phyloP scores from a whole-genome alignment of 108 stramenopile genomes.

The Nitzschia palea region DNA sequence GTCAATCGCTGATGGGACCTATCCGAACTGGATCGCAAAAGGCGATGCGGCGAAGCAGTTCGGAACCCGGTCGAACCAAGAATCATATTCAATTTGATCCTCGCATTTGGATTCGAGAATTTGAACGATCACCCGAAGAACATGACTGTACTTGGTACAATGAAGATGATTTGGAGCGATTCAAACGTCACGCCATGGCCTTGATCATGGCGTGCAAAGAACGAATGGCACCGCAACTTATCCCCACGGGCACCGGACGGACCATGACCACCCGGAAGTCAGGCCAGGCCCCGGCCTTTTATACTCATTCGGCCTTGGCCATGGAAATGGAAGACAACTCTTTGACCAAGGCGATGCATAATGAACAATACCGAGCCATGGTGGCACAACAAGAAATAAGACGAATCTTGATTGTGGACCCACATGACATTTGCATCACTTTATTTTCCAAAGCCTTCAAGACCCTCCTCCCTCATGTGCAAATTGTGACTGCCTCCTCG shows the following conservation, averaged over 20 bases:
- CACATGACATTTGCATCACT: constrained; percentile 58
- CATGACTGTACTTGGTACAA: constrained; percentile 48
- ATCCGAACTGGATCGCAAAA: no score
- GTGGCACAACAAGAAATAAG: constrained; percentile 46
- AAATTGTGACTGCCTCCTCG: constrained; percentile 44
- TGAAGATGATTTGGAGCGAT: constrained; percentile 50
- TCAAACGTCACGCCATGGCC: constrained; percentile 54
- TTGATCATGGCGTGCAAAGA: constrained; percentile 35
- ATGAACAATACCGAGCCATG: constrained; percentile 32
- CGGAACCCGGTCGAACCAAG: neutral
- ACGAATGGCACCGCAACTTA: constrained; percentile 2
- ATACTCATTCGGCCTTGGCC: constrained; percentile 26
- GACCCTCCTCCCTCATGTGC: constrained; percentile 49
- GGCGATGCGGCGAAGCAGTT: constrained; percentile 4
- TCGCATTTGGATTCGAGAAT: constrained; percentile 40
- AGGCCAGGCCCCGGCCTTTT: neutral
- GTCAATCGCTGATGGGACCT: no score
- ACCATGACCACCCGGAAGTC: neutral
- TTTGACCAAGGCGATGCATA: constrained; percentile 1
- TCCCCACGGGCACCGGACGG: constrained; percentile 33
- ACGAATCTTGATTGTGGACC: constrained; percentile 64
- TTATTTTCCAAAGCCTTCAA: constrained; percentile 62
- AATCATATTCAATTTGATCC: constrained; percentile 36
- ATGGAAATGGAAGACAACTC: constrained; percentile 22
- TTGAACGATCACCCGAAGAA: constrained; percentile 15